Percentiles rank a stretch among this genome's conserved stretches.
Conservation (phyloP, 2,329 filamentous ascomycete genomes). For the Claviceps purpurea region DNA sequence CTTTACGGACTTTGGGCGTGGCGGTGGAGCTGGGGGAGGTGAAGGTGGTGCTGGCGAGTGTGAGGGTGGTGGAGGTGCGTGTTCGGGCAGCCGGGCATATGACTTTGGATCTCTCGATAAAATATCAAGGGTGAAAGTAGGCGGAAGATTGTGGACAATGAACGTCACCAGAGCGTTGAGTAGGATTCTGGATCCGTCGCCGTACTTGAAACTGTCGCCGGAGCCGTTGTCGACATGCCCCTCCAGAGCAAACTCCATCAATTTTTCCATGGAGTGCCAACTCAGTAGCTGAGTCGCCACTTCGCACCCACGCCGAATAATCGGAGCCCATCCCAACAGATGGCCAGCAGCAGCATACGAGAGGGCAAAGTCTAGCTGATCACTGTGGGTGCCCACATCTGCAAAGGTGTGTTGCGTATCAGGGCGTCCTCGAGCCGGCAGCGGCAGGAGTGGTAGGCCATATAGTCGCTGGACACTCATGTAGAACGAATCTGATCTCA, state of each 20-base stretch:
- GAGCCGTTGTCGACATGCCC: constrained; percentile 20
- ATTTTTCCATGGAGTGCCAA: constrained; percentile 50
- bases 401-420: constrained; percentile 18
- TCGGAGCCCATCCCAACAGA: constrained; percentile 39
- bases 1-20: constrained; percentile 7
- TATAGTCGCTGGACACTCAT: constrained; percentile 45
- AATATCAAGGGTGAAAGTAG: constrained; percentile 45
- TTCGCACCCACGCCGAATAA: constrained; percentile 44
- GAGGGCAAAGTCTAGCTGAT: constrained; percentile 42
- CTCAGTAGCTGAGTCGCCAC: constrained; percentile 43
- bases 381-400: constrained; percentile 24
- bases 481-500: constrained; percentile 43
- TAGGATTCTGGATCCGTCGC: constrained; percentile 39
- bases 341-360: constrained; percentile 52
- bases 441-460: constrained; percentile 34
- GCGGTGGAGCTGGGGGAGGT: constrained; percentile 3
- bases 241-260: constrained; percentile 44
- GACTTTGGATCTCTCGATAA: constrained; percentile 21
- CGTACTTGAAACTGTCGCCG: constrained; percentile 34
- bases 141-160: constrained; percentile 44
- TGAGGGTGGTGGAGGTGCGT: constrained; percentile 8
- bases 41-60: constrained; percentile 1
- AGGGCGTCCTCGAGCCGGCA: constrained; percentile 15
- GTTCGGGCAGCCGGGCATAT: constrained; percentile 27
- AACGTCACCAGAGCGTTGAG: constrained; percentile 44